Conservation (phyloP, 2,329 filamentous ascomycete genomes). For the Fusarium guadeloupense region DNA sequence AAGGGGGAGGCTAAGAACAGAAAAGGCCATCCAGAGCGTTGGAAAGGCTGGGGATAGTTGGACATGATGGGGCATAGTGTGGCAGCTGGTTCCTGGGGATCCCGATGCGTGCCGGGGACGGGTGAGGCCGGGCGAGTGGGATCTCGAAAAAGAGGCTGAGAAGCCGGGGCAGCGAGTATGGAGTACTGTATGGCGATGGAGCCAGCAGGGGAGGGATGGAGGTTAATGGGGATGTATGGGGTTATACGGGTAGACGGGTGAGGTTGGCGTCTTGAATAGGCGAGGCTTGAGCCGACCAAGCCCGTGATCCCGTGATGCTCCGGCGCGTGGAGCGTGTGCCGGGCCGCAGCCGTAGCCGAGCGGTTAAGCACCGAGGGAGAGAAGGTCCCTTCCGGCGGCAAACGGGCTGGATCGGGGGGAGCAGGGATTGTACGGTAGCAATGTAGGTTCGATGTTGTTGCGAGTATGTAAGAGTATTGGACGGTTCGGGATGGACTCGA, state of each 20-base stretch:
- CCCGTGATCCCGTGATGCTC: slow-evolving; percentile 45
- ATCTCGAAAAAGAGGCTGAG: slow-evolving; percentile 41
- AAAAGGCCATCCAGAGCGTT: slow-evolving; percentile 8
- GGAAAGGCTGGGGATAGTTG: slow-evolving; percentile 14
- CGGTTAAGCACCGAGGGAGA: slow-evolving; percentile 32
- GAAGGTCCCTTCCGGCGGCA: slow-evolving; percentile 21
- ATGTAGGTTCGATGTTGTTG: slow-evolving; percentile 11
- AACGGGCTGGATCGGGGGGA: slow-evolving; percentile 40
- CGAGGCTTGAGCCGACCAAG: slow-evolving; percentile 41
- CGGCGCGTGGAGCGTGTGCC: slow-evolving; percentile 41
- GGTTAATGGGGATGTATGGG: slow-evolving; percentile 29
- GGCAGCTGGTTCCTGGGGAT: slow-evolving; percentile 42
- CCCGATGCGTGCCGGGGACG: slow-evolving; percentile 42
- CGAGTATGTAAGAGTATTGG: slow-evolving; percentile 24
- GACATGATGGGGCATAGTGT: slow-evolving; percentile 21
- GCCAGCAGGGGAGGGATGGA: slow-evolving; percentile 7
- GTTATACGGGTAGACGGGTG: slow-evolving; percentile 27
- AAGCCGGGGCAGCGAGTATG: slow-evolving; percentile 38
- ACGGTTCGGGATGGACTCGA: slow-evolving; percentile 16
- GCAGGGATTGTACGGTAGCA: slow-evolving; percentile 36
- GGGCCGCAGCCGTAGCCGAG: slow-evolving; percentile 40
- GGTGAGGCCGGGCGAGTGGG: slow-evolving; percentile 41
- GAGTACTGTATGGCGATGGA: slow-evolving; percentile 33
- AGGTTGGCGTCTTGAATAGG: slow-evolving; percentile 28
- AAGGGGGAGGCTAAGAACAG: slow-evolving; percentile 30